These are phyloP conservation scores for Ophiostoma angusticollis DNA, from an alignment of 2,329 filamentous ascomycete genomes.

Conservation along the genomic window DNA sequence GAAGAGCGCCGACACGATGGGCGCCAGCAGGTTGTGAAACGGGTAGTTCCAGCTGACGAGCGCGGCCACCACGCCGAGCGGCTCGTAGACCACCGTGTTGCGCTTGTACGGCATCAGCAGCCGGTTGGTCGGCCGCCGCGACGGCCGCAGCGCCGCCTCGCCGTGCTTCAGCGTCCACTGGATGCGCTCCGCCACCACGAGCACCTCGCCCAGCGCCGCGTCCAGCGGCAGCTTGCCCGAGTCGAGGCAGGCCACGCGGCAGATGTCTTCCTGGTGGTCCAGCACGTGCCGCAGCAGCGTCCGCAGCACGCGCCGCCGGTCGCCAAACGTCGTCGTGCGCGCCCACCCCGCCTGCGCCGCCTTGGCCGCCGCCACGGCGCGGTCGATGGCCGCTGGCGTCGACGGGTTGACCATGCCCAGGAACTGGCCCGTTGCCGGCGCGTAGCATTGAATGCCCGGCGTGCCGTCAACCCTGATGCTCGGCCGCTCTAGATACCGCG, in stretches of 20 bases:
- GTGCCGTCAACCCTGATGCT: constrained; percentile 41
- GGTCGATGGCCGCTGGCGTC: constrained; percentile 65
- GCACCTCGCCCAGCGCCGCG: constrained; percentile 83
- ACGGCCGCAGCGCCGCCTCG: constrained; percentile 62
- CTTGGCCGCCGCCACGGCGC: constrained; percentile 59
- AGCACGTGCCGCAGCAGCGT: constrained; percentile 74
- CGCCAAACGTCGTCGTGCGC: constrained; percentile 58
- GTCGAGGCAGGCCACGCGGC: constrained; percentile 74
- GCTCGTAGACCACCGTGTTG: constrained; percentile 83
- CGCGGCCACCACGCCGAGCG: constrained; percentile 81
- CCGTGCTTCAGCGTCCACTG: constrained; percentile 90
- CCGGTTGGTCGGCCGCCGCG: constrained; percentile 62
- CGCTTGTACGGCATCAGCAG: constrained; percentile 91
- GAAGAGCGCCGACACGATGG: constrained; percentile 82
- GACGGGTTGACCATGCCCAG: constrained; percentile 69
- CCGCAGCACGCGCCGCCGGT: constrained; percentile 66
- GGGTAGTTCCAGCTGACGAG: constrained; percentile 96
- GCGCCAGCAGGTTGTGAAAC: constrained; percentile 89
- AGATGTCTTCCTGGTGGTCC: constrained; percentile 80
- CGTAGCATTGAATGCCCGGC: constrained; percentile 68
- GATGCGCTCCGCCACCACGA: constrained; percentile 87
- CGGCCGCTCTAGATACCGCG: constrained; percentile 21
- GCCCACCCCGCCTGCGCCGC: constrained; percentile 69
- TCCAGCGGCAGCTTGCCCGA: constrained; percentile 95
- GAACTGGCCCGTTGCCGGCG: constrained; percentile 75